Percentiles rank a stretch among this genome's conserved stretches.
phyloP scores from a whole-genome alignment of 495 filamentous ascomycete genomes.

The Hypoxylon subgilvum region DNA sequence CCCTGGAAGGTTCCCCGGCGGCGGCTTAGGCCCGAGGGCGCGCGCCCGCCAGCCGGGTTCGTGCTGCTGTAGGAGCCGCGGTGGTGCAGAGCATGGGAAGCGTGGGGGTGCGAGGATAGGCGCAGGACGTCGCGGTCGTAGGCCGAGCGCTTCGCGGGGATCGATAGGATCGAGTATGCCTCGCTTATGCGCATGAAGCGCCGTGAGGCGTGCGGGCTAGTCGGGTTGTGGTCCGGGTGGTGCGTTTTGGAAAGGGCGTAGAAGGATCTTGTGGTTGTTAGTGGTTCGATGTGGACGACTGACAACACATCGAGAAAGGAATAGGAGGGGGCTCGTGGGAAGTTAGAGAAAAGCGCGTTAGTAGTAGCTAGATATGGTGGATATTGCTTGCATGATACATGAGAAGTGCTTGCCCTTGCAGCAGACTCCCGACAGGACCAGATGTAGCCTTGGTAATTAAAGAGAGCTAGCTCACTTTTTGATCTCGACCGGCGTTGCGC shows the following conservation, averaged over 20 bases:
- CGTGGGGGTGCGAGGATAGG: slow-evolving; percentile 40
- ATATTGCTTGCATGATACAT: no score
- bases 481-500: slow-evolving; percentile 75
- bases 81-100: slow-evolving; percentile 16
- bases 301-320: no score
- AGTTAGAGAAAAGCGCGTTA: no score
- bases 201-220: slow-evolving; percentile 70
- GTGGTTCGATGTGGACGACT: no score
- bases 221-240: slow-evolving; percentile 90
- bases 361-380: no score
- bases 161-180: slow-evolving; percentile 80
- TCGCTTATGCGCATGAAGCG: slow-evolving; percentile 87
- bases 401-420: no score
- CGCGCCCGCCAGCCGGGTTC: slow-evolving; percentile 68
- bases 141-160: slow-evolving; percentile 69
- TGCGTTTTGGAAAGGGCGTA: slow-evolving; percentile 88
- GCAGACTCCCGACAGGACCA: slow-evolving; percentile 6
- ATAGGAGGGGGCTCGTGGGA: no score
- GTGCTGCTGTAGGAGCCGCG: slow-evolving; percentile 52
- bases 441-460: no score
- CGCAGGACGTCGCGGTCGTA: slow-evolving; percentile 76
- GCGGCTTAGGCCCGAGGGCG: slow-evolving; percentile 78
- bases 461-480: slow-evolving; percentile 68
- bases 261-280: slow-evolving; percentile 68
- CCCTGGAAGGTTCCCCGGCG: no score